phyloP scores from a whole-genome alignment of 2,329 filamentous ascomycete genomes.

The Xylaria hypoxylon region DNA sequence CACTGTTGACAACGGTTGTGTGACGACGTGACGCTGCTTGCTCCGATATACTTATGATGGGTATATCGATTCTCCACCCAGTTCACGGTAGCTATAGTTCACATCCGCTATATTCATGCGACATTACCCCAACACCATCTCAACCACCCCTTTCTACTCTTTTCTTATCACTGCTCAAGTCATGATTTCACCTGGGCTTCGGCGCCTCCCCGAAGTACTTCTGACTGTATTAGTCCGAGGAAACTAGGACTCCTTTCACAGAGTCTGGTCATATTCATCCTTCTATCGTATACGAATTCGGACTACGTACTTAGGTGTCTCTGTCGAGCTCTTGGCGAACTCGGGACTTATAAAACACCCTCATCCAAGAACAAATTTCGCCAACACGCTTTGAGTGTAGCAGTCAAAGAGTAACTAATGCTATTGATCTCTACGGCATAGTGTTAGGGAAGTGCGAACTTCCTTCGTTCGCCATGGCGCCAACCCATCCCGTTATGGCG shows the following conservation, averaged over 20 bases:
- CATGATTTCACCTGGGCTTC: conserved; percentile 43
- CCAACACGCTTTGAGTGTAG: conserved; percentile 1
- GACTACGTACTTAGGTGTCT: not conserved
- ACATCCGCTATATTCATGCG: conserved; percentile 45
- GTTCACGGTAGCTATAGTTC: conserved; percentile 41
- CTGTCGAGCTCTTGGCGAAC: not conserved
- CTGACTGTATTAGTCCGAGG: conserved; percentile 50
- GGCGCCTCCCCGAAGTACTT: conserved; percentile 41
- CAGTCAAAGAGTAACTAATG: conserved; percentile 19
- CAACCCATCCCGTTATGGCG: conserved; percentile 51
- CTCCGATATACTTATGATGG: conserved; percentile 44
- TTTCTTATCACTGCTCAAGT: conserved; percentile 37
- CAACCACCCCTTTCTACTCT: conserved; percentile 32
- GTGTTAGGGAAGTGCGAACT: conserved; percentile 21
- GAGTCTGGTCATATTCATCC: conserved; percentile 38
- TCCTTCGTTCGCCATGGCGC: conserved; percentile 54
- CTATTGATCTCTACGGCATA: conserved; percentile 25
- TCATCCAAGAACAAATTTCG: conserved; percentile 10
- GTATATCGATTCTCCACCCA: conserved; percentile 44
- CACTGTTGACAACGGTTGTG: conserved; percentile 39
- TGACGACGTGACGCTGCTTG: conserved; percentile 43
- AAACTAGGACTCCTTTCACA: conserved; percentile 52
- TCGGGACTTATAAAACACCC: conserved; percentile 4
- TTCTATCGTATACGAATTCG: conserved; percentile 12
- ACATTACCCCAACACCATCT: conserved; percentile 42